Conservation (phyloP, 495 filamentous ascomycete genomes). For the Daldinia vernicosa region DNA sequence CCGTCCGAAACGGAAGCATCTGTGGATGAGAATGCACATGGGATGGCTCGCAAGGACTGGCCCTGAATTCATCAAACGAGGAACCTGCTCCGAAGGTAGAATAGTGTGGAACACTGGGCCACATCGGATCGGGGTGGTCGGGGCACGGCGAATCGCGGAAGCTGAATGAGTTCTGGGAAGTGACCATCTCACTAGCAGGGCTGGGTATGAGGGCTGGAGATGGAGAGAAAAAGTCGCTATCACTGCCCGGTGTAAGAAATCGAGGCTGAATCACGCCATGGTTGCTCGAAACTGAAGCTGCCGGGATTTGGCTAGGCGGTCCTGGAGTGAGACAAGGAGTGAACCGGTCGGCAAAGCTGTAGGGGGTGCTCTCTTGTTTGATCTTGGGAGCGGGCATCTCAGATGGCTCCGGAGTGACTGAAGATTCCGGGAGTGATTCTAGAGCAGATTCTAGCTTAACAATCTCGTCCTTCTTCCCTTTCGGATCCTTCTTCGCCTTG, state of each 20-base stretch:
- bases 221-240: constrained; percentile 49
- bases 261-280: constrained; percentile 44
- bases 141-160: constrained; percentile 41
- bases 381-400: constrained; percentile 41
- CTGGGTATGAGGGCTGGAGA: constrained; percentile 41
- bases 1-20: constrained; percentile 33
- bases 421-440: constrained; percentile 31
- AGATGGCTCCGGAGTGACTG: constrained; percentile 12
- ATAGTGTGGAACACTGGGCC: constrained; percentile 27
- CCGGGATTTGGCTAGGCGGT: constrained; percentile 22
- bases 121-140: constrained; percentile 41
- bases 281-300: constrained; percentile 17
- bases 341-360: constrained; percentile 33
- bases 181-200: constrained; percentile 43
- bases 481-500: constrained; percentile 55
- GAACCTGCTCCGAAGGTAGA: constrained; percentile 38
- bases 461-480: constrained; percentile 42
- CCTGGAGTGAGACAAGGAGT: constrained; percentile 44
- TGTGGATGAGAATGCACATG: constrained; percentile 44
- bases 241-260: constrained; percentile 57
- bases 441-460: constrained; percentile 42
- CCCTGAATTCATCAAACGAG: constrained; percentile 37
- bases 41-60: constrained; percentile 39
- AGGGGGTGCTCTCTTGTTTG: constrained; percentile 47
- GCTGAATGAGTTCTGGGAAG: constrained; percentile 38